phyloP scores from a whole-genome alignment of 2,329 filamentous ascomycete genomes.

The Rhinocladiella mackenziei region DNA sequence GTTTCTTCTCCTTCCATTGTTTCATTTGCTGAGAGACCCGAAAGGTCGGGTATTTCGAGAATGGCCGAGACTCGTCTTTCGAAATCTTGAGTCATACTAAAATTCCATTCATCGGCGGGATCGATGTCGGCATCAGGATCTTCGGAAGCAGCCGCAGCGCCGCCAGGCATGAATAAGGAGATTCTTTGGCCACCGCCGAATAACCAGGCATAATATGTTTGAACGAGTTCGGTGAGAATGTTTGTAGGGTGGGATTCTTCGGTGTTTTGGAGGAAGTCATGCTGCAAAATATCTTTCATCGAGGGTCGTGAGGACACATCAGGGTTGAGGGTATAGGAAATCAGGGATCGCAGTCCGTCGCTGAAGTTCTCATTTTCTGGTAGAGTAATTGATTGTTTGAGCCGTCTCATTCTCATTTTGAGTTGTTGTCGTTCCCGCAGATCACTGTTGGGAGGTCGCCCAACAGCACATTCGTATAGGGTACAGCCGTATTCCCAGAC shows the following conservation, averaged over 20 bases:
- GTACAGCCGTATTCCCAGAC: slow-evolving; percentile 52
- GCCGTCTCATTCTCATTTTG: slow-evolving; percentile 40
- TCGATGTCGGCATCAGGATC: slow-evolving; percentile 41
- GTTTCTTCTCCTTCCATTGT: slow-evolving; percentile 41
- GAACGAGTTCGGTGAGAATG: slow-evolving; percentile 44
- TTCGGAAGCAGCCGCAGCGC: slow-evolving; percentile 54
- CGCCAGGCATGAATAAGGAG: slow-evolving; percentile 58
- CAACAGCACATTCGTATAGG: slow-evolving; percentile 48
- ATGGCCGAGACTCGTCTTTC: slow-evolving; percentile 50
- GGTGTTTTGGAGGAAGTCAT: slow-evolving; percentile 43
- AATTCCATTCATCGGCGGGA: slow-evolving; percentile 58
- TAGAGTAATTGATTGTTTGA: slow-evolving; percentile 42
- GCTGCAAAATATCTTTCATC: slow-evolving; percentile 45
- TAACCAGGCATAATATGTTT: slow-evolving; percentile 48
- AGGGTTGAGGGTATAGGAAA: slow-evolving; percentile 43
- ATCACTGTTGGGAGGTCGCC: slow-evolving; percentile 47
- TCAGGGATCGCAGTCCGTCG: slow-evolving; percentile 43
- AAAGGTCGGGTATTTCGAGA: slow-evolving; percentile 30
- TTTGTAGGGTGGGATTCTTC: slow-evolving; percentile 44
- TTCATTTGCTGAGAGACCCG: slow-evolving; percentile 43
- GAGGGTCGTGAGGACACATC: slow-evolving; percentile 44
- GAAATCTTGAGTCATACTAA: slow-evolving; percentile 61
- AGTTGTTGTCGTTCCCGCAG: slow-evolving; percentile 38
- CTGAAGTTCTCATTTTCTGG: slow-evolving; percentile 43
- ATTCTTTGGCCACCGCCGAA: slow-evolving; percentile 47